These are phyloP conservation scores for Pseudopyricularia cyperi DNA, from an alignment of 2,329 filamentous ascomycete species.

Conservation along the genomic window DNA sequence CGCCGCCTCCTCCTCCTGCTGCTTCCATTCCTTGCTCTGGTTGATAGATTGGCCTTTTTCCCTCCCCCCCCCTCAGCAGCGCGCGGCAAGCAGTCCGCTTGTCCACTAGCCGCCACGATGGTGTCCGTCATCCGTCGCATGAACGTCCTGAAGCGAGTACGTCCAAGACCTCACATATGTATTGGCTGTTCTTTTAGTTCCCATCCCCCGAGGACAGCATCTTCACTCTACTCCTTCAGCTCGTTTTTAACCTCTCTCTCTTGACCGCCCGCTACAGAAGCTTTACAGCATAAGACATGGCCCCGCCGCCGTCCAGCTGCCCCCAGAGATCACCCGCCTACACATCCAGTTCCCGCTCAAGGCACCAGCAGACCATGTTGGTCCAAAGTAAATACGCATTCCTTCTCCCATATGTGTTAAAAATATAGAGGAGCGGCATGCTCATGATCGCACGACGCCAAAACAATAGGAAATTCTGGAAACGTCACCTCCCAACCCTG, in stretches of 20 bases:
- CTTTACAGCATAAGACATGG: conserved; percentile 66
- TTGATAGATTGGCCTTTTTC: neutral
- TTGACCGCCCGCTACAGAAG: conserved; percentile 24
- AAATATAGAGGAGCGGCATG: neutral
- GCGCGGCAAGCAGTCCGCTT: neutral
- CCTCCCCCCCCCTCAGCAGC: neutral
- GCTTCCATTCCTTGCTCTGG: neutral
- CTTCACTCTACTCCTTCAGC: neutral
- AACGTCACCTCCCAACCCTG: conserved; percentile 64
- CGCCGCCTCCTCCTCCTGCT: neutral
- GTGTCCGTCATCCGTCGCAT: conserved; percentile 49
- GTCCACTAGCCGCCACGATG: conserved; percentile 14
- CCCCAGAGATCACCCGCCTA: conserved; percentile 61
- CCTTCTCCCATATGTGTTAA: neutral
- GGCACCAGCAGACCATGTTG: conserved; percentile 55
- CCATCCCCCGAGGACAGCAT: neutral
- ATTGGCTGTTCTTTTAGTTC: neutral
- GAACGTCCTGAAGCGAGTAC: conserved; percentile 60
- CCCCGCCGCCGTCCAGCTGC: conserved; percentile 70
- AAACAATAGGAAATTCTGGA: conserved; percentile 70
- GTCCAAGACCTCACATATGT: conserved; percentile 17
- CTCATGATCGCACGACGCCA: neutral
- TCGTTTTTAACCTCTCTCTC: neutral
- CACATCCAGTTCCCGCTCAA: conserved; percentile 57
- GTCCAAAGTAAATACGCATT: conserved; percentile 45